phyloP scores from a whole-genome alignment of 108 stramenopile species.

The Asterionellopsis glacialis region DNA sequence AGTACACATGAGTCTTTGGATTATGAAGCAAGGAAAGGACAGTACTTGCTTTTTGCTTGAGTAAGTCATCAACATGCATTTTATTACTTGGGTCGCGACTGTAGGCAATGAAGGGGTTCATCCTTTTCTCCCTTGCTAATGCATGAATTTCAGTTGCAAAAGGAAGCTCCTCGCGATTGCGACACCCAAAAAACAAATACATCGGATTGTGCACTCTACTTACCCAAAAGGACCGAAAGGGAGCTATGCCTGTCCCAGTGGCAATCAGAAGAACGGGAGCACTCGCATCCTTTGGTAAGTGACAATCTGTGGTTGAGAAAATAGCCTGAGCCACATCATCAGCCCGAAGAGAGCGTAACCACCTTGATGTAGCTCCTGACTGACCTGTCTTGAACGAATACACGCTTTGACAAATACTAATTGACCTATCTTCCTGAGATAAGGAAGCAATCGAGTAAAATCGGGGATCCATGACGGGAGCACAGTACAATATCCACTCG shows the following conservation, averaged over 20 bases:
- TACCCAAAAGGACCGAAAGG: constrained; percentile 60
- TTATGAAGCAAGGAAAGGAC: no score
- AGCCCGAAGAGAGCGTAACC: neutral
- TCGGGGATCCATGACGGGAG: constrained; percentile 51
- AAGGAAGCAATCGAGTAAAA: constrained; percentile 70
- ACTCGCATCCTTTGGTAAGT: constrained; percentile 37
- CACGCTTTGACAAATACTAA: constrained; percentile 20
- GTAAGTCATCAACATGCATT: no score
- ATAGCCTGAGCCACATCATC: constrained; percentile 22
- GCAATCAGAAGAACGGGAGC: constrained; percentile 61
- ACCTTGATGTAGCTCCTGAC: no score
- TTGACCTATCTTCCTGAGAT: constrained; percentile 49
- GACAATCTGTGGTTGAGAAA: constrained; percentile 48
- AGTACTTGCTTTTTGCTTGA: no score
- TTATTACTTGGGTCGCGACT: no score
- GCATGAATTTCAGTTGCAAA: no score
- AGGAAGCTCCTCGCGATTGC: constrained; percentile 12
- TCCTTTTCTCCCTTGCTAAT: no score
- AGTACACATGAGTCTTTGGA: no score
- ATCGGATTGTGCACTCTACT: constrained; percentile 30
- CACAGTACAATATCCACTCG: constrained; percentile 43
- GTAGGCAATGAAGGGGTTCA: no score
- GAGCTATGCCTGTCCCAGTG: constrained; percentile 69
- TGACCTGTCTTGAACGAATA: no score
- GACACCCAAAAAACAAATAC: constrained; percentile 53